Evolutionary conservation across 106 monocot genomes (phyloP), one percentile per base, ranked within the genome.

Genomic region (Hemerocallis citrina): DNA sequence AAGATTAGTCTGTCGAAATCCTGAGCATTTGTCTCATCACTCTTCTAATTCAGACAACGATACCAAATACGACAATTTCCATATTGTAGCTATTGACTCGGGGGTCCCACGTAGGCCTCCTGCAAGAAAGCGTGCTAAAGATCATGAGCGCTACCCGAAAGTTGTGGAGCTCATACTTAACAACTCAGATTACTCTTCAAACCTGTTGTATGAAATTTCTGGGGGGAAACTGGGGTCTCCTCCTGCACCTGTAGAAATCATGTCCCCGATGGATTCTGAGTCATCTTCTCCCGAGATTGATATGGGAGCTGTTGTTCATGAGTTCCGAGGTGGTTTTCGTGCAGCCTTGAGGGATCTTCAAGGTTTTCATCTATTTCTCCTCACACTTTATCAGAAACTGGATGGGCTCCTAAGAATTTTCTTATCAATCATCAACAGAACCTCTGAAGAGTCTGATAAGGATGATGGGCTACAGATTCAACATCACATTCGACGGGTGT

Each of bases 81-180:
- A 69, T 43, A 57, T 98, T 62, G 78, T 91, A 49, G 91, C 87
- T 13, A 96, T 96, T 41, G 90, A 96, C 34, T 76, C 87, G n/a
- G 87, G 87, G 23, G 87, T 98, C 47, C 91, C 91, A 6, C 87
- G 86, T 5, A 66, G 96, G 14, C 96, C 96, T 10, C 96, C 96
- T 37, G 79, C 84, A 7, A 75, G 86, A 56, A 91, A 87, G 57
- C 84, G 96, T 35, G 71, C 66, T 22, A 84, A 75, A 69, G 96
- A 98, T 60, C 85, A 91, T 42, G 78, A 79, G 16, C 30, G 49
- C 40, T 98, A 98, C 66, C 96, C 96, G 7, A 87, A 82, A 57
- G 55, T 91, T 9, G 96, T 98, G 24, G 91, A 98, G 68, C 84
- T 98, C 14, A 52, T 91, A 28, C 74, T 98, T 22, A 87, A 98